Conservation (phyloP, 2,329 filamentous ascomycete species). For the Arachnomyces sp. region DNA sequence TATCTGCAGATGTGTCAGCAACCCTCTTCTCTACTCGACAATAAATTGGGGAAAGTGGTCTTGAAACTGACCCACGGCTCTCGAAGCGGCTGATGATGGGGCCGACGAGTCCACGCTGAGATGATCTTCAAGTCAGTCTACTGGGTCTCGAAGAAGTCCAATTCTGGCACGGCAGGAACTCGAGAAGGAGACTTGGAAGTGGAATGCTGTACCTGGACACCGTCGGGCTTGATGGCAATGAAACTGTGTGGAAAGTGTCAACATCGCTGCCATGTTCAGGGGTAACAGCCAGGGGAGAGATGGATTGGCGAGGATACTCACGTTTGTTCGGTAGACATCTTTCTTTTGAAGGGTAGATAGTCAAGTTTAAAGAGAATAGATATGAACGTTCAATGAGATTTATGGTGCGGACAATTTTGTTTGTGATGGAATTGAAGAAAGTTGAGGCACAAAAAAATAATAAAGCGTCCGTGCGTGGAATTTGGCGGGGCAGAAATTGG, state of each 20-base stretch:
- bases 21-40: background rate
- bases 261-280: background rate
- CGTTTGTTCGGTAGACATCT: slow-evolving; percentile 81
- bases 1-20: slow-evolving; percentile 51
- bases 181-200: background rate
- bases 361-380: no score
- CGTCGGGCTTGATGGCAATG: slow-evolving; percentile 99
- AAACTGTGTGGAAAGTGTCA: slow-evolving; percentile 54
- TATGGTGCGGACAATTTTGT: slow-evolving; percentile 11
- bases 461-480: background rate
- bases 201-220: slow-evolving; percentile 74
- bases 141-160: background rate
- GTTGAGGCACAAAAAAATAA: slow-evolving; percentile 1
- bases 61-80: slow-evolving; percentile 67
- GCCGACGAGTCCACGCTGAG: slow-evolving; percentile 89
- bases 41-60: slow-evolving; percentile 1
- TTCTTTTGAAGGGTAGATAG: slow-evolving; percentile 17
- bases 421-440: slow-evolving; percentile 25
- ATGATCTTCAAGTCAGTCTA: background rate
- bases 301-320: slow-evolving; percentile 42
- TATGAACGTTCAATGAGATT: slow-evolving; percentile 10
- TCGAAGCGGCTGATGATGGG: slow-evolving; percentile 98
- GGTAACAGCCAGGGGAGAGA: slow-evolving; percentile 4
- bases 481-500: slow-evolving; percentile 4
- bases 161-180: background rate